Evolutionary conservation across 2,329 filamentous ascomycete species (phyloP).

Genomic region (Acarospora socialis): DNA sequence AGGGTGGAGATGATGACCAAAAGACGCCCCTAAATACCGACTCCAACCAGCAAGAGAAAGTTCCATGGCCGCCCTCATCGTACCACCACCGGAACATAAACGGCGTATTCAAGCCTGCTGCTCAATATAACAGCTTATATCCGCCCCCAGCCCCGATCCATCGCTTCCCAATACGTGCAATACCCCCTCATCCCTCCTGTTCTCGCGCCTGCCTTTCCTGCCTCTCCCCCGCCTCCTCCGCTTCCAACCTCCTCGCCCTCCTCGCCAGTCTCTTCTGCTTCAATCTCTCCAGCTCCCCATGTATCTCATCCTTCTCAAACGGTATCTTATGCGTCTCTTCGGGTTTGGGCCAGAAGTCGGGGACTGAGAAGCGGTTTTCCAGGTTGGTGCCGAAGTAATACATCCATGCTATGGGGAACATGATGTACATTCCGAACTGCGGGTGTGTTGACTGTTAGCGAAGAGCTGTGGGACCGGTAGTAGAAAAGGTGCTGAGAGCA

Average conservation of each 20-base stretch:
- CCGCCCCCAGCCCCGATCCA: too few relatives aligned
- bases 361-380: conserved; percentile 75
- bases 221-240: conserved; percentile 21
- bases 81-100: too few relatives aligned
- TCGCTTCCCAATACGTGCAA: conserved; percentile 7
- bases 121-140: too few relatives aligned
- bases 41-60: too few relatives aligned
- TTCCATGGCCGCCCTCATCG: too few relatives aligned
- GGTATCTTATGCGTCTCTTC: conserved; percentile 40
- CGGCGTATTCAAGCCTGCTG: too few relatives aligned
- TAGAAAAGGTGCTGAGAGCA: conserved; percentile 2
- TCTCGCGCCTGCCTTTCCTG: conserved; percentile 12
- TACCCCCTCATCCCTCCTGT: not conserved
- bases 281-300: conserved; percentile 56
- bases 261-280: conserved; percentile 39
- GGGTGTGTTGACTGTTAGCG: not conserved
- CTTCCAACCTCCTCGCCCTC: conserved; percentile 33
- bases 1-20: too few relatives aligned
- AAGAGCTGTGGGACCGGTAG: conserved; percentile 1
- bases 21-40: too few relatives aligned
- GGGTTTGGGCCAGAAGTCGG: conserved; percentile 81
- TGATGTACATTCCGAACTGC: conserved; percentile 95
- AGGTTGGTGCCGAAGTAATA: conserved; percentile 99
- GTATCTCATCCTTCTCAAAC: conserved; percentile 45
- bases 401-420: conserved; percentile 98